Base-by-base conservation (phyloP, 2,329 filamentous ascomycete species). In the Mollisiaceae sp. region DNA sequence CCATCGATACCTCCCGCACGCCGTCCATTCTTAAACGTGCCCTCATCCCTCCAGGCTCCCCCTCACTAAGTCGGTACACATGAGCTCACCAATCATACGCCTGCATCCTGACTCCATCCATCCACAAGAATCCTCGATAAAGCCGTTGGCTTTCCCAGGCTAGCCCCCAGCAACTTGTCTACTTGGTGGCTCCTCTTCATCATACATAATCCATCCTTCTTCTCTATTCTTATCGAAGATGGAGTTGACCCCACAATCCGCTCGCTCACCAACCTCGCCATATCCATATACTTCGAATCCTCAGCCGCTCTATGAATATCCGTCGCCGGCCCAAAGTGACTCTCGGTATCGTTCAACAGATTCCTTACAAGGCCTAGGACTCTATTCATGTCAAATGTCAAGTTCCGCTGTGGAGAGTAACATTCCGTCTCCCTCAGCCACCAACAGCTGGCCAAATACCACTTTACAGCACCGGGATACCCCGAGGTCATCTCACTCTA, bases 301-400 rank as follows among this genome's bases (percentile, higher is more conserved):
- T 62, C 72, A 75, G 61, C 70, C 71, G 60, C 67, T 74, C 63
- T 75, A 75, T 70, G 75, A 75, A 65, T 76, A 76, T 72, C 74
- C 74, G 36, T 75, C 74, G 27, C 74, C 75, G 20, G 74, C 74
- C 24, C 73, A 72, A 54, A 76, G 75, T 69, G 72, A 74, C 60
- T 74, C 73, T 12, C 65, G 70, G 41, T 75, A 73, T 67, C 70
- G 67, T 50, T 68, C 71, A 41, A 71, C 71, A 20, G 73, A 75
- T 59, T 70, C 71, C 50, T 63, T 72, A 36, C 73, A 73, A 65
- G 72, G 70, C 35, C 65, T 75, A 11, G 74, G 73, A 58, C 64
- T 75, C 47, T 76, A 74, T 68, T 71, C 72, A 60, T 74, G 71
- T 69, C 65, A 63, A 65, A 73, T 76, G 70, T 64, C 74, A 62